Evolutionary conservation across 1,139 yeast genomes (phyloP).

Genomic region (Scheffersomyces titani): DNA sequence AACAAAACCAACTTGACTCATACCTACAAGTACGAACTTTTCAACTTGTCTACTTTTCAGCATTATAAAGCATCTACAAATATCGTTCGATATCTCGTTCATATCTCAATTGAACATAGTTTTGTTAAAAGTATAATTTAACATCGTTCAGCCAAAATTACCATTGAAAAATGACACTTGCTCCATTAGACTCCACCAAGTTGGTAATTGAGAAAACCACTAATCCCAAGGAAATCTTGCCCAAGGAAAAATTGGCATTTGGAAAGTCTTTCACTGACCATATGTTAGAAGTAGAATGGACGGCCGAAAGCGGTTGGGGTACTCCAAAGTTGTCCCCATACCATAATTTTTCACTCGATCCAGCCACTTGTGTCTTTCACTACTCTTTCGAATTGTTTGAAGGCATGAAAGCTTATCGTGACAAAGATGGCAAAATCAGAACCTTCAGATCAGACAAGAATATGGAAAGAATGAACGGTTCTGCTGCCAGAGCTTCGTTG

Average conservation of each 20-base stretch:
- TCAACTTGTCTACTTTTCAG: neutral
- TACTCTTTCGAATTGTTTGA: conserved; percentile 31
- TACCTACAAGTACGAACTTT: neutral
- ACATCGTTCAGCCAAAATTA: too few species aligned
- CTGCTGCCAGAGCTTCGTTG: conserved; percentile 38
- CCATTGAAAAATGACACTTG: conserved; percentile 11
- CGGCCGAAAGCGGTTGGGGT: conserved; percentile 35
- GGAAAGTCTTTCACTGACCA: conserved; percentile 80
- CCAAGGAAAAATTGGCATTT: conserved; percentile 77
- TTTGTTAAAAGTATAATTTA: too few species aligned
- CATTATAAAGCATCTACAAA: neutral
- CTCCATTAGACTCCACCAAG: conserved; percentile 70
- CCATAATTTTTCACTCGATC: conserved; percentile 32
- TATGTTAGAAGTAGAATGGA: conserved; percentile 43
- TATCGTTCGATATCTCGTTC: neutral
- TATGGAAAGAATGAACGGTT: conserved; percentile 39
- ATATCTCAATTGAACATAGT: neutral
- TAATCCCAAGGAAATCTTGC: conserved; percentile 63
- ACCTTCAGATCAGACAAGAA: conserved; percentile 43
- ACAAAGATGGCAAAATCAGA: conserved; percentile 31
- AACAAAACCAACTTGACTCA: neutral
- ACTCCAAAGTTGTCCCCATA: conserved; percentile 38
- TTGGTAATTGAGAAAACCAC: conserved; percentile 58
- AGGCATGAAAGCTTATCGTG: conserved; percentile 32
- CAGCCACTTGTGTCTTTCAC: conserved; percentile 28